A percentile compares a stretch with the other conserved stretches of the same genome.
Evolutionary conservation across 2,329 filamentous ascomycete genomes (phyloP).

Genomic region (Exophiala mesophila): DNA sequence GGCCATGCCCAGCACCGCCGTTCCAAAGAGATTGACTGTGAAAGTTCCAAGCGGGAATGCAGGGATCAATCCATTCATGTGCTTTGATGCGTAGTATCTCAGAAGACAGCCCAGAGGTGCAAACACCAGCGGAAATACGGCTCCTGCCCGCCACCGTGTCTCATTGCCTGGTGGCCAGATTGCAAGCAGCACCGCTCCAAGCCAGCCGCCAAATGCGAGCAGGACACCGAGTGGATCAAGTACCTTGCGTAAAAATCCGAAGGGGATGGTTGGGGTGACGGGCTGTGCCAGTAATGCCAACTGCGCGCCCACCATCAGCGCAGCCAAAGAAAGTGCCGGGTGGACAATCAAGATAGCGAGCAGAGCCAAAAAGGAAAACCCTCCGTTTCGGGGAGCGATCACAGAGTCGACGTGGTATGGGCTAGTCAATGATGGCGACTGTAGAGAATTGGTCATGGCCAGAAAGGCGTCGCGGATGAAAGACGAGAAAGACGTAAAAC

Average conservation of each 20-base stretch:
- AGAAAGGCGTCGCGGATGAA: slow-evolving; percentile 74
- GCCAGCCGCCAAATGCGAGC: slow-evolving; percentile 65
- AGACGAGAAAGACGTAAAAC: slow-evolving; percentile 77
- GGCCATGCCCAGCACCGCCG: slow-evolving; percentile 64
- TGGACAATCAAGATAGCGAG: slow-evolving; percentile 67
- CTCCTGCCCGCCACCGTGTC: slow-evolving; percentile 63
- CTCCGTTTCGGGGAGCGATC: slow-evolving; percentile 53
- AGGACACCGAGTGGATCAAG: slow-evolving; percentile 59
- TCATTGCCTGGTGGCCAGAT: slow-evolving; percentile 58
- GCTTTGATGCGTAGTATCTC: slow-evolving; percentile 64
- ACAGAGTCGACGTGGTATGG: slow-evolving; percentile 30
- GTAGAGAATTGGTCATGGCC: slow-evolving; percentile 64
- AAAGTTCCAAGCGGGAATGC: slow-evolving; percentile 81
- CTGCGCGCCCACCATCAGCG: slow-evolving; percentile 66
- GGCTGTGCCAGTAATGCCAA: slow-evolving; percentile 58
- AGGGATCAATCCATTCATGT: slow-evolving; percentile 59
- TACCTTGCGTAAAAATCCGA: slow-evolving; percentile 48
- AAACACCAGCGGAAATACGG: slow-evolving; percentile 69
- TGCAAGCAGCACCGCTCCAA: slow-evolving; percentile 64
- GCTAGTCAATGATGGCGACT: slow-evolving; percentile 2
- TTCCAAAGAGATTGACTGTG: slow-evolving; percentile 68
- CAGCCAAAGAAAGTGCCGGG: slow-evolving; percentile 61
- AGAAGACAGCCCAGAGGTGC: slow-evolving; percentile 68
- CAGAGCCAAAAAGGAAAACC: slow-evolving; percentile 73
- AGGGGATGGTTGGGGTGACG: slow-evolving; percentile 56